Base-by-base conservation (phyloP, 192 early-diverging fungal genomes). In the Backusella parvicylindrica region DNA sequence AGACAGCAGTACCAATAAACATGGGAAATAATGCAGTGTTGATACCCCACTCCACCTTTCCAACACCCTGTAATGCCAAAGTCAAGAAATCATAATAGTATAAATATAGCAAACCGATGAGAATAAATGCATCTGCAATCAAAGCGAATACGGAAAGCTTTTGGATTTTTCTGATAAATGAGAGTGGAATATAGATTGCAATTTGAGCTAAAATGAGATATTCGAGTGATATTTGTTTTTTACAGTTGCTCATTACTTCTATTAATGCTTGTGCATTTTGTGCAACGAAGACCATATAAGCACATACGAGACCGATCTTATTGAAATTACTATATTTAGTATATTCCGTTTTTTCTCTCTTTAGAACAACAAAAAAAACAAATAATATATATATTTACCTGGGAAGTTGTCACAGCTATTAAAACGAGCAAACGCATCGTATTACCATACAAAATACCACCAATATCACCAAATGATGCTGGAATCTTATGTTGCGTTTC, bases 1-100 rank as follows among this genome's bases (percentile, higher is more conserved):
- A 98, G 56, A 95, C 92, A 30, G 95, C 95, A 7, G 96, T 98
- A 43, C 96, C 96, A 63, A 98, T 88, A 77, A 98, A 95, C 53
- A 97, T 87, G 40, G 94, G 88, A 81, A 96, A 96, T 73, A 86
- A 84, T 75, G 91, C 81, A 31, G 86, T 79, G 85, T 96, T 98
- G 79, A 98, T 91, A 72, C 84, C 80, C 74, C 81, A 73, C 60
- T 89, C 84, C 7, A 96, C 86, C 13, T 89, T 83, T 15, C 91
- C 91, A 12, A 87, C 77, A 11, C 93, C 93, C 49, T 75, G 74
- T 12, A 79, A 84, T 36, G 82, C 71, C 63, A 98, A 73, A 30
- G 83, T 83, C 77, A 84, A 82, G 50, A 96, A 73, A 72, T 95
- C 92, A 73, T 89, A 91, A 73, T 88, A 86, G 79, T 94, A 90